Percentiles rank a stretch among this genome's conserved stretches.
Conservation (phyloP, 2,329 filamentous ascomycete genomes). For the Aspergillus sp. region DNA sequence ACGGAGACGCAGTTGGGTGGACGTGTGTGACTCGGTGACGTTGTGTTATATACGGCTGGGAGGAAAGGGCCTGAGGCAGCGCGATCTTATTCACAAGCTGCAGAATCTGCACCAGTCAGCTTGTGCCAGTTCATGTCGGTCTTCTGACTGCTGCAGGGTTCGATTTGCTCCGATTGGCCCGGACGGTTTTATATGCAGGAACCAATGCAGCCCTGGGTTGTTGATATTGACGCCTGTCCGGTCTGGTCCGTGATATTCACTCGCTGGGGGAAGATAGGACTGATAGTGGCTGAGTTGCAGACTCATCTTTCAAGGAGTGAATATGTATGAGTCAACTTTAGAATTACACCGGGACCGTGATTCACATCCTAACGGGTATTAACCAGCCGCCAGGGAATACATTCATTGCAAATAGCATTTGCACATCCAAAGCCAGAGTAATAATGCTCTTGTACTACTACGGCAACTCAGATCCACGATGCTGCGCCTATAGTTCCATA, state of each 20-base stretch:
- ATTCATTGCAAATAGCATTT: too few species aligned
- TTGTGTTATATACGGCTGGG: not conserved
- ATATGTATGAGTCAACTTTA: not conserved
- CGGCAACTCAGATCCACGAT: too few species aligned
- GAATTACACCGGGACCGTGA: not conserved
- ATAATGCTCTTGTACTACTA: too few species aligned
- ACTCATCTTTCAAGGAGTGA: not conserved
- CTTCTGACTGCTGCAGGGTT: too few species aligned
- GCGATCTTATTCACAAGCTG: not conserved
- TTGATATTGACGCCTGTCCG: too few species aligned
- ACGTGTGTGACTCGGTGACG: not conserved
- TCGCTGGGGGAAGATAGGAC: not conserved
- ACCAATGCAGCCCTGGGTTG: too few species aligned
- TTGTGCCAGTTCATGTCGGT: not conserved
- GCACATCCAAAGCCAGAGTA: too few species aligned
- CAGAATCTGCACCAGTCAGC: not conserved
- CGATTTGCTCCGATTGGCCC: too few species aligned
- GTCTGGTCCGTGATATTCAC: not conserved
- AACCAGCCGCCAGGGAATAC: too few species aligned
- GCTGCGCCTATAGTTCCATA: constrained; percentile 22
- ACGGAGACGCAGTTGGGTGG: not conserved
- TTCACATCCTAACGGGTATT: too few species aligned
- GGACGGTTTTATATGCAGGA: too few species aligned
- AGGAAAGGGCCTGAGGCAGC: not conserved
- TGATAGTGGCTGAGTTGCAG: too few species aligned